Percentiles rank a stretch among this genome's conserved stretches.
Conservation (phyloP, 345 rosid genomes). For the Corchorus capsularis region DNA sequence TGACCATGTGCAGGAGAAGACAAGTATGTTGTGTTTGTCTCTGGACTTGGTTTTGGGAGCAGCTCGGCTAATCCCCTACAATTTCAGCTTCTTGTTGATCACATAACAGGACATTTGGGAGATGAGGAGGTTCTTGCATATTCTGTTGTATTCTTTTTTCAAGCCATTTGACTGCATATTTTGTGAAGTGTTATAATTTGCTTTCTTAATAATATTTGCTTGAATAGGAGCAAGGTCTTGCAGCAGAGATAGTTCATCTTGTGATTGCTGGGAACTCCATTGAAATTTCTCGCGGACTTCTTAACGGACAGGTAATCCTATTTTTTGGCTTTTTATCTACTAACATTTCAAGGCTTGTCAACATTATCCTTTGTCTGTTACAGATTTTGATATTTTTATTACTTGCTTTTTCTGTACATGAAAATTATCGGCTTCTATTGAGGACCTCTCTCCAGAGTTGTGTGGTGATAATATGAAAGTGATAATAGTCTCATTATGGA, state of each 20-base stretch:
- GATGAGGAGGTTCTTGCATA: constrained; percentile 68
- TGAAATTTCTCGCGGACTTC: constrained; percentile 71
- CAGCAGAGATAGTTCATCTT: constrained; percentile 82
- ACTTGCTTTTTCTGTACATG: neutral
- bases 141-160: constrained; percentile 20
- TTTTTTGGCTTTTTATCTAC: constrained; percentile 1
- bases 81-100: constrained; percentile 95
- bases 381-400: neutral
- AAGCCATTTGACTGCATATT: constrained; percentile 13
- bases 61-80: constrained; percentile 73
- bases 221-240: constrained; percentile 73
- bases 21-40: constrained; percentile 77
- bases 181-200: constrained; percentile 13
- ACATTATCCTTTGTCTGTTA: neutral
- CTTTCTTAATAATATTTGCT: constrained; percentile 24
- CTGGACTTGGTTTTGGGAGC: constrained; percentile 80
- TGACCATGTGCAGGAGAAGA: constrained; percentile 63
- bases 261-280: constrained; percentile 92
- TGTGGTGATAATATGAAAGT: neutral
- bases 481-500: neutral
- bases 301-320: constrained; percentile 66
- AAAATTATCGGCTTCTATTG: neutral
- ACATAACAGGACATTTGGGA: constrained; percentile 88
- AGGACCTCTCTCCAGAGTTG: neutral
- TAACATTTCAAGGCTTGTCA: neutral